phyloP scores from a whole-genome alignment of 305 asterid species.

The Rubia tinctorum region DNA sequence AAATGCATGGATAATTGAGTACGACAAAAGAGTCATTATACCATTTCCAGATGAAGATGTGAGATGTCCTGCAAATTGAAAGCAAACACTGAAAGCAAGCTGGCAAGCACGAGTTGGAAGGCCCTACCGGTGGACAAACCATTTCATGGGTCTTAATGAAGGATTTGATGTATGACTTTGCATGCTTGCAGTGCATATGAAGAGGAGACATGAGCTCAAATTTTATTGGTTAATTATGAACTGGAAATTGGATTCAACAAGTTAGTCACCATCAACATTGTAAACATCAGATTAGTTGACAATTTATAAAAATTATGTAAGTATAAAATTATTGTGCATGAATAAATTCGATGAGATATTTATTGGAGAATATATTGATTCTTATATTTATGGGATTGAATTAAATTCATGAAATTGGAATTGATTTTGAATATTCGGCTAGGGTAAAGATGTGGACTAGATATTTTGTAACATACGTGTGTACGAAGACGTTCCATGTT shows the following conservation, averaged over 20 bases:
- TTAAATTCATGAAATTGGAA: too few species aligned
- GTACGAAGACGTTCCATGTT: too few species aligned
- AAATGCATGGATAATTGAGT: not conserved
- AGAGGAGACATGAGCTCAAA: conserved; percentile 21
- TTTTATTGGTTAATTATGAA: not conserved
- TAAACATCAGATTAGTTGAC: too few species aligned
- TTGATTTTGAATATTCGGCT: too few species aligned
- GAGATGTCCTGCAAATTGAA: not conserved
- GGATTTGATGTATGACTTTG: conserved; percentile 49
- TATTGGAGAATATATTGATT: too few species aligned
- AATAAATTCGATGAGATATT: too few species aligned
- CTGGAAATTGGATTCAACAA: not conserved
- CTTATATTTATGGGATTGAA: too few species aligned
- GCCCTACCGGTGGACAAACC: conserved; percentile 39
- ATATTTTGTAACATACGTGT: too few species aligned
- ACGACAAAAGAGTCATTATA: not conserved
- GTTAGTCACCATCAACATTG: conserved; percentile 62
- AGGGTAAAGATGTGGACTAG: too few species aligned
- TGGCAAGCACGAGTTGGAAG: conserved; percentile 43
- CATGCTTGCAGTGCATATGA: conserved; percentile 29
- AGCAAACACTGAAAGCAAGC: conserved; percentile 27
- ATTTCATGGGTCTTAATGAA: conserved; percentile 35
- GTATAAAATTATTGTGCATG: too few species aligned
- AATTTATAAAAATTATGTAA: too few species aligned
- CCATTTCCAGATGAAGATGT: conserved; percentile 4